Percentiles rank a stretch among this genome's conserved stretches.
These are phyloP conservation scores for Tulasnella sp. DNA, from an alignment of 768 basidiomycete species.

Conservation along the genomic window DNA sequence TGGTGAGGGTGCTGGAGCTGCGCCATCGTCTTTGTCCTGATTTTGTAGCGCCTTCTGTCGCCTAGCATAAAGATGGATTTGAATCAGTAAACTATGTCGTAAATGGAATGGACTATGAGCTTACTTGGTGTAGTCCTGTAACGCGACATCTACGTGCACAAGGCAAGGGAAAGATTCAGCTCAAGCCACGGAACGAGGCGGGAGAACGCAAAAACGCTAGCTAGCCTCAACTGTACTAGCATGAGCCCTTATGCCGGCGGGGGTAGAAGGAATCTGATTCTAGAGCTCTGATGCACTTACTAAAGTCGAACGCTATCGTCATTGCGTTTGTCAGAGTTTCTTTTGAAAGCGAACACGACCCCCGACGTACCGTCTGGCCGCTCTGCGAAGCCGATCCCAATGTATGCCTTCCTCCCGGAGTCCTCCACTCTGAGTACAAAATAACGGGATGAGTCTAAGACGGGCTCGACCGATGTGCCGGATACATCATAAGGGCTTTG, in stretches of 20 bases:
- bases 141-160: slow-evolving; percentile 50
- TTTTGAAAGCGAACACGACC: background rate
- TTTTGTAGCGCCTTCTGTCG: slow-evolving; percentile 46
- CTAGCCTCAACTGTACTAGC: background rate
- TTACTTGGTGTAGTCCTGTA: slow-evolving; percentile 80
- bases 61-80: slow-evolving; percentile 7
- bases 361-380: slow-evolving; percentile 50
- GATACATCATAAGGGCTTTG: slow-evolving; percentile 67
- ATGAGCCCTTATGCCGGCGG: background rate
- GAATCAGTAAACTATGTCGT: background rate
- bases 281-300: slow-evolving; percentile 35
- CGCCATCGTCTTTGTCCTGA: slow-evolving; percentile 32
- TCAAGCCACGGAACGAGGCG: background rate
- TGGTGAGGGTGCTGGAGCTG: slow-evolving; percentile 41
- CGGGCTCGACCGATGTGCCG: slow-evolving; percentile 84
- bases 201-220: background rate
- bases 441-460: slow-evolving; percentile 88
- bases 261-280: background rate
- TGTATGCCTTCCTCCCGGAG: slow-evolving; percentile 75
- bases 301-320: slow-evolving; percentile 57
- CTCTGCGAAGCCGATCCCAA: slow-evolving; percentile 88
- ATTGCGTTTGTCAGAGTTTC: background rate
- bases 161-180: slow-evolving; percentile 1
- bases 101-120: slow-evolving; percentile 2
- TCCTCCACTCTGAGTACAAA: slow-evolving; percentile 91